These are phyloP conservation scores for Neophaeococcomyces mojaviensis DNA, from an alignment of 2,329 filamentous ascomycete genomes.

Conservation along the genomic window DNA sequence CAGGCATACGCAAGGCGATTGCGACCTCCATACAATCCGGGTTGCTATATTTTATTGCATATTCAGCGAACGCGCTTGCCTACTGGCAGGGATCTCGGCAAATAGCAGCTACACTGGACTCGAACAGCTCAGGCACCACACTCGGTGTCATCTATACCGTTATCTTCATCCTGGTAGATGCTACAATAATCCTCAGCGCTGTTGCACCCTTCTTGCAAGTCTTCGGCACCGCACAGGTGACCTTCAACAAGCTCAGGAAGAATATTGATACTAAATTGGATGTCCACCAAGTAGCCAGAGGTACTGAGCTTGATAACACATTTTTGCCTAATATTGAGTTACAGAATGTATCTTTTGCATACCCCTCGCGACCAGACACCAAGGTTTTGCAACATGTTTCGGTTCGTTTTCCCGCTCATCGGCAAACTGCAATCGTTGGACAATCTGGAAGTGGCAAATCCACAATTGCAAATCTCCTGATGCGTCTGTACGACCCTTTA, in stretches of 20 bases:
- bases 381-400: slow-evolving; percentile 29
- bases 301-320: slow-evolving; percentile 7
- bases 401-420: slow-evolving; percentile 28
- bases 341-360: slow-evolving; percentile 29
- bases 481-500: slow-evolving; percentile 32
- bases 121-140: slow-evolving; percentile 30
- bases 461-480: slow-evolving; percentile 34
- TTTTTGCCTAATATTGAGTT: slow-evolving; percentile 24
- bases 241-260: slow-evolving; percentile 51
- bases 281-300: slow-evolving; percentile 36
- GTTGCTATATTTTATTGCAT: slow-evolving; percentile 27
- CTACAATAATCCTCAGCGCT: slow-evolving; percentile 40
- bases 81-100: slow-evolving; percentile 41
- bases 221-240: slow-evolving; percentile 42
- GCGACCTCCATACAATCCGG: slow-evolving; percentile 27
- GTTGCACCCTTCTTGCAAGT: slow-evolving; percentile 43
- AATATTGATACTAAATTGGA: slow-evolving; percentile 48
- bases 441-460: slow-evolving; percentile 48
- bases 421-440: slow-evolving; percentile 40
- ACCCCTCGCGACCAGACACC: slow-evolving; percentile 31
- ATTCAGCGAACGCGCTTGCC: slow-evolving; percentile 28
- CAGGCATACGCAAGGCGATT: slow-evolving; percentile 26
- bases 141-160: slow-evolving; percentile 48
- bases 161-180: slow-evolving; percentile 49
- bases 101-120: slow-evolving; percentile 32